A percentile compares a stretch with the other conserved stretches of the same genome.
Evolutionary conservation across 2,329 filamentous ascomycete species (phyloP).

Genomic region (Colletotrichum tabaci): DNA sequence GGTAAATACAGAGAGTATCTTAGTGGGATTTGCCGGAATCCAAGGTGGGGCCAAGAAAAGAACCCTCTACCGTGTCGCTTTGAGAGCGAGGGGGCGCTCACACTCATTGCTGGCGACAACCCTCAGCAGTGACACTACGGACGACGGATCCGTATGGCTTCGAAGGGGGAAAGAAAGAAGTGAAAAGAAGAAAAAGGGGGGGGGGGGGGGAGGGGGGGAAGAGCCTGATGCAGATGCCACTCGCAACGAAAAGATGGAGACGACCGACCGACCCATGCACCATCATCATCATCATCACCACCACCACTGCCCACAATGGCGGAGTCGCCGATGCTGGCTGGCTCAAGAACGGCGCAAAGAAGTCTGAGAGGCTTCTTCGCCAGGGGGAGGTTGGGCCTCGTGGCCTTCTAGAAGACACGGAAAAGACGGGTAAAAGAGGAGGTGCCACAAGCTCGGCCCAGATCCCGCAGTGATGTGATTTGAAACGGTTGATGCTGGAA

Average conservation of each 20-base stretch:
- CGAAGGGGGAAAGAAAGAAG: background rate
- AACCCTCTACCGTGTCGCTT: constrained; percentile 8
- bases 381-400: constrained; percentile 33
- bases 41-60: constrained; percentile 17
- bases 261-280: constrained; percentile 30
- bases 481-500: constrained; percentile 42
- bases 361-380: constrained; percentile 24
- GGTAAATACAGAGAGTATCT: background rate
- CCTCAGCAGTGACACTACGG: no score
- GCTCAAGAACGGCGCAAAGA: constrained; percentile 19
- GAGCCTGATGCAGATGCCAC: constrained; percentile 17
- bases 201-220: no score
- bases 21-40: constrained; percentile 17
- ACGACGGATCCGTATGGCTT: constrained; percentile 18
- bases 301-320: constrained; percentile 14
- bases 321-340: constrained; percentile 35
- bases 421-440: constrained; percentile 41
- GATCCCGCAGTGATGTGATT: constrained; percentile 41
- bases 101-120: constrained; percentile 15
- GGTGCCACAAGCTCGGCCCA: constrained; percentile 38
- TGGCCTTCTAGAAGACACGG: constrained; percentile 41
- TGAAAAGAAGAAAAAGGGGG: background rate
- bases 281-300: no score
- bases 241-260: constrained; percentile 19
- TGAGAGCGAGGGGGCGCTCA: background rate